phyloP scores from a whole-genome alignment of 2,329 filamentous ascomycete species.

The Diaporthe ampelina region DNA sequence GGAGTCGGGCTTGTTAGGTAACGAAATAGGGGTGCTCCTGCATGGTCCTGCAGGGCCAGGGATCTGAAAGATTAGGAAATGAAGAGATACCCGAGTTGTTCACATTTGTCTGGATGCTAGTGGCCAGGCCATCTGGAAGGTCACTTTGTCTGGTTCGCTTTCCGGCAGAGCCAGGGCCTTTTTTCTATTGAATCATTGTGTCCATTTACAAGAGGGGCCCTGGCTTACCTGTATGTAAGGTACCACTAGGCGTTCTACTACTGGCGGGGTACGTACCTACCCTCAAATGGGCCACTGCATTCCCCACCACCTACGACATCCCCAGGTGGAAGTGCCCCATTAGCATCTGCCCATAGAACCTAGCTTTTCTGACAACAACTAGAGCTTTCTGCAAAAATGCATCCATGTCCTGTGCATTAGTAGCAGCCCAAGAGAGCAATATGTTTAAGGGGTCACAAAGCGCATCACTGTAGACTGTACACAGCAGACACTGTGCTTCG shows the following conservation, averaged over 20 bases:
- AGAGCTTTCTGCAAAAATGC: neutral
- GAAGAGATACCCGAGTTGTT: constrained; percentile 9
- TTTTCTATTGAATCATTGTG: neutral
- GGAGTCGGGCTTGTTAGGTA: constrained; percentile 25
- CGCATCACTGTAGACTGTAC: constrained; percentile 2
- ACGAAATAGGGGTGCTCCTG: constrained; percentile 35
- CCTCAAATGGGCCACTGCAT: too few species aligned
- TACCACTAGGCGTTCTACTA: constrained; percentile 18
- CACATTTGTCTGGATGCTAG: constrained; percentile 31
- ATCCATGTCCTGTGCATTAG: too few species aligned
- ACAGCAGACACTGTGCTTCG: neutral
- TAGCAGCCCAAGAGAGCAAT: neutral
- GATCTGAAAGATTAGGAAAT: constrained; percentile 34
- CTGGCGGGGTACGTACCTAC: constrained; percentile 26
- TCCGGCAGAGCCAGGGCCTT: neutral
- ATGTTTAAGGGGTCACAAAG: neutral
- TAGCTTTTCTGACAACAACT: neutral
- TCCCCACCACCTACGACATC: neutral
- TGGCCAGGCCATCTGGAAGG: constrained; percentile 6
- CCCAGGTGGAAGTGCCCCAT: neutral
- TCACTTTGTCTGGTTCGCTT: constrained; percentile 30
- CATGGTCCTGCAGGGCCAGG: constrained; percentile 29
- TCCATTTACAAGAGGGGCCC: constrained; percentile 9
- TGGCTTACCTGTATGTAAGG: constrained; percentile 13
- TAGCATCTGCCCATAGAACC: neutral